Percentiles rank a stretch among this genome's conserved stretches.
These are phyloP conservation scores for Fusarium agapanthi DNA, from an alignment of 2,329 filamentous ascomycete genomes.

Conservation along the genomic window DNA sequence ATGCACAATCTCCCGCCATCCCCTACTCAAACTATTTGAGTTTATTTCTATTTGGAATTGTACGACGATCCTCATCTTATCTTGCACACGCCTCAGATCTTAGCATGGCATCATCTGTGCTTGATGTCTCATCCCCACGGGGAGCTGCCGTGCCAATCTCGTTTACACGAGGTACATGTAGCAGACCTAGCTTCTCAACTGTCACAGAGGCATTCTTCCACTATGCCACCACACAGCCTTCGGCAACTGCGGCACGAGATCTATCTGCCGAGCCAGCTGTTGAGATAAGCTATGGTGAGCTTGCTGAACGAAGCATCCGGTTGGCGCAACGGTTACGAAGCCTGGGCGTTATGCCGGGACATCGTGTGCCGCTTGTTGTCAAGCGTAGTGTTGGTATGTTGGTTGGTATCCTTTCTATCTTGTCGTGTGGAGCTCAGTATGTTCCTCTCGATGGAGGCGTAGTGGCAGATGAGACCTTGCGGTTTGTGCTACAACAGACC, in stretches of 20 bases:
- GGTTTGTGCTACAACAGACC: conserved; percentile 59
- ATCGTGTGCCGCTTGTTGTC: conserved; percentile 63
- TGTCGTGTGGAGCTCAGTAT: conserved; percentile 66
- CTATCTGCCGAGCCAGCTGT: conserved; percentile 41
- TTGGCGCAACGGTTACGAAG: conserved; percentile 51
- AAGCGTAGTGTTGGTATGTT: conserved; percentile 65
- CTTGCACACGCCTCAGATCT: not conserved
- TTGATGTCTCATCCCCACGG: not conserved
- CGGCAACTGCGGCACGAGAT: conserved; percentile 50
- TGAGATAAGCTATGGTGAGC: conserved; percentile 56
- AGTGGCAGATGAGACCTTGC: conserved; percentile 57
- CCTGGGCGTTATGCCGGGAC: conserved; percentile 54
- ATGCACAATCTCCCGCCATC: conserved; percentile 1
- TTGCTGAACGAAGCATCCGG: conserved; percentile 47
- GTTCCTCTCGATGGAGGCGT: conserved; percentile 66
- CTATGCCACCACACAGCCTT: conserved; percentile 49
- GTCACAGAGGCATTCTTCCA: conserved; percentile 50
- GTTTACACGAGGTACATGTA: conserved; percentile 32
- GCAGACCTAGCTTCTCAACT: conserved; percentile 41
- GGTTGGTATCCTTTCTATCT: conserved; percentile 62
- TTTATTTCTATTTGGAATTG: conserved; percentile 12
- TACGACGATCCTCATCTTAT: conserved; percentile 30
- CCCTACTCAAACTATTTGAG: conserved; percentile 13
- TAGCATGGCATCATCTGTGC: conserved; percentile 20
- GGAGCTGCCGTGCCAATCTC: conserved; percentile 27